Evolutionary conservation across 2,329 filamentous ascomycete species (phyloP).

Genomic region (Ophiosphaerella narmari): DNA sequence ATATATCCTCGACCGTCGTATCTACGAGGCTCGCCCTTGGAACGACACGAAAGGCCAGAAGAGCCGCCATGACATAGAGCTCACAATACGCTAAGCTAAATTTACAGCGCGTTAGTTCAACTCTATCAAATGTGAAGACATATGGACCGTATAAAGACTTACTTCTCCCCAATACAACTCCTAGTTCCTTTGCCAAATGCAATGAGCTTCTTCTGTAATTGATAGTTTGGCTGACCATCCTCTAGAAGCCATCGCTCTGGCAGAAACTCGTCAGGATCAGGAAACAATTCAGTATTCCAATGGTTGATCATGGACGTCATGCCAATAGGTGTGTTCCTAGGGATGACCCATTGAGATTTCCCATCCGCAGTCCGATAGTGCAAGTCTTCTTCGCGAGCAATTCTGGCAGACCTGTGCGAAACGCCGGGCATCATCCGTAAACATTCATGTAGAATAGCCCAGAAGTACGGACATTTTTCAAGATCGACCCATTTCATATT

Average conservation of each 20-base stretch:
- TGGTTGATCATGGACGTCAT: conserved; percentile 40
- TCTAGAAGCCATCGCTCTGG: conserved; percentile 42
- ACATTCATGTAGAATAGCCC: conserved; percentile 41
- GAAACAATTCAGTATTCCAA: conserved; percentile 40
- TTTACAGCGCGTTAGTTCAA: background rate
- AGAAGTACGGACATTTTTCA: conserved; percentile 39
- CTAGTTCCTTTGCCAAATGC: conserved; percentile 35
- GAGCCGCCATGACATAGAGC: conserved; percentile 29
- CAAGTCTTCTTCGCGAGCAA: conserved; percentile 25
- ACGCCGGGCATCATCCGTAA: conserved; percentile 42
- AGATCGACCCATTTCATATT: conserved; percentile 26
- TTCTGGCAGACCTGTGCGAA: conserved; percentile 25
- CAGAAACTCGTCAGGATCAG: conserved; percentile 31
- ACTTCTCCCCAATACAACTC: conserved; percentile 39
- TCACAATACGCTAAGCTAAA: conserved; percentile 30
- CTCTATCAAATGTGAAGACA: background rate
- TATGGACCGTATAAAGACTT: conserved; percentile 6
- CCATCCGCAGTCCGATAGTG: conserved; percentile 24
- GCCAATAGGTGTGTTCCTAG: conserved; percentile 31
- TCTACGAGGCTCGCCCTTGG: conserved; percentile 28
- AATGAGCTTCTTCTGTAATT: conserved; percentile 29
- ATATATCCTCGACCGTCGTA: conserved; percentile 29
- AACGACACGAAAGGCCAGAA: conserved; percentile 24
- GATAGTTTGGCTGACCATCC: conserved; percentile 22
- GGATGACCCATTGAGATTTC: conserved; percentile 27